Evolutionary conservation across 75 land plant genomes (phyloP).

Genomic region (Selaginella moellendorffii): DNA sequence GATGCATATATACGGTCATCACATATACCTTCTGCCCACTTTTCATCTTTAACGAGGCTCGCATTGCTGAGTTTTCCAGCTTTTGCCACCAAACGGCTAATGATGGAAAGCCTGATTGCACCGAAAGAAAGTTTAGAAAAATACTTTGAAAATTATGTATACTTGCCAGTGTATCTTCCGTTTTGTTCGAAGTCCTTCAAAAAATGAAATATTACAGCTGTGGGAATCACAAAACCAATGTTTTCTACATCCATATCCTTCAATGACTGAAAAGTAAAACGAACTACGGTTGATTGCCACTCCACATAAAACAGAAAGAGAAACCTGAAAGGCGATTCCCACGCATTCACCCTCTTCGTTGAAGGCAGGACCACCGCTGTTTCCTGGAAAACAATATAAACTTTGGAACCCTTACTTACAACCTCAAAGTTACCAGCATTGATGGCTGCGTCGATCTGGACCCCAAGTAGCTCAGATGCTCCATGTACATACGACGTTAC

Average conservation of each 20-base stretch:
- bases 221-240: conserved; percentile 97
- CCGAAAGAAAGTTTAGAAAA: background rate
- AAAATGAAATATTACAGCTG: conserved; percentile 86
- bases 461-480: conserved; percentile 75
- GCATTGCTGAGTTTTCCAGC: conserved; percentile 80
- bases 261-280: conserved; percentile 35
- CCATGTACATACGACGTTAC: conserved; percentile 95
- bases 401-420: background rate
- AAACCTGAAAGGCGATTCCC: conserved; percentile 91
- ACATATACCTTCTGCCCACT: conserved; percentile 30
- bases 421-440: conserved; percentile 59
- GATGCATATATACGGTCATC: background rate
- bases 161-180: conserved; percentile 75
- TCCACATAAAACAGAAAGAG: background rate
- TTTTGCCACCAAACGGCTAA: conserved; percentile 78
- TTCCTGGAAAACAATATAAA: conserved; percentile 40
- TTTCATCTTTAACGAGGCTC: conserved; percentile 56
- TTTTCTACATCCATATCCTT: conserved; percentile 81
- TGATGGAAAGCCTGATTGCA: conserved; percentile 61
- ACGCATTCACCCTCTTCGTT: conserved; percentile 91
- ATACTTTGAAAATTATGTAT: background rate
- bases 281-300: too few species aligned
- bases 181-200: conserved; percentile 71
- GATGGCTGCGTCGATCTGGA: conserved; percentile 97
- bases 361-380: conserved; percentile 96